Percentiles rank a stretch among this genome's conserved stretches.
Evolutionary conservation across 768 basidiomycete genomes (phyloP).

Genomic region (Tylopilus sp.): DNA sequence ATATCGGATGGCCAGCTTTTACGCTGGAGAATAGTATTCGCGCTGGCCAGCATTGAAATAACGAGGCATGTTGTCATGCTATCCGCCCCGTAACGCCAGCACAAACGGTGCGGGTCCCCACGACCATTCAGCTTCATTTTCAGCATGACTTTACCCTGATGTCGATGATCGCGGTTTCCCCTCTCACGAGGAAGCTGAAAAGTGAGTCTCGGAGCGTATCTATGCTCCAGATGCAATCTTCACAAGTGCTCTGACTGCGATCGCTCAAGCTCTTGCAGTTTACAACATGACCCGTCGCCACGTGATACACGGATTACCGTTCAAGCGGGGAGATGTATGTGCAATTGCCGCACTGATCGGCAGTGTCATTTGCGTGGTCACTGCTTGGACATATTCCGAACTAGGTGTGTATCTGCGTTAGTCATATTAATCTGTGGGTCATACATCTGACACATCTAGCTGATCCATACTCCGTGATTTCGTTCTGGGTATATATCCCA

Average conservation of each 20-base stretch:
- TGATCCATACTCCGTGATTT: background rate
- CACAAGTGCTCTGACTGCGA: background rate
- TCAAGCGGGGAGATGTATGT: background rate
- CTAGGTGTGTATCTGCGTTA: background rate
- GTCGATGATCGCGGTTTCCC: background rate
- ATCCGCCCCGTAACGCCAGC: background rate
- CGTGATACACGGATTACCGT: background rate
- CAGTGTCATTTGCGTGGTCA: background rate
- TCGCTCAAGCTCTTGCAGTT: background rate
- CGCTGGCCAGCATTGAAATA: background rate
- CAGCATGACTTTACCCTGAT: background rate
- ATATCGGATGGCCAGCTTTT: too few species aligned
- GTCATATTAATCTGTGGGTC: background rate
- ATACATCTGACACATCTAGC: background rate
- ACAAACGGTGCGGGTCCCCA: background rate
- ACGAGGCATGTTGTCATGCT: background rate
- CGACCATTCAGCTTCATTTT: background rate
- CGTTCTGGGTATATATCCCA: background rate
- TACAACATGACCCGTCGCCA: background rate
- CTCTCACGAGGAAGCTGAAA: background rate
- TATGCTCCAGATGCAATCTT: background rate
- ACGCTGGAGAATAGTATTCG: too few species aligned
- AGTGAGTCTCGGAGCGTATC: background rate
- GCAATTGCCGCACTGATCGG: background rate
- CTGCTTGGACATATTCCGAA: background rate